Conservation (phyloP, 208 protist genomes). For the Crithidia sp. region DNA sequence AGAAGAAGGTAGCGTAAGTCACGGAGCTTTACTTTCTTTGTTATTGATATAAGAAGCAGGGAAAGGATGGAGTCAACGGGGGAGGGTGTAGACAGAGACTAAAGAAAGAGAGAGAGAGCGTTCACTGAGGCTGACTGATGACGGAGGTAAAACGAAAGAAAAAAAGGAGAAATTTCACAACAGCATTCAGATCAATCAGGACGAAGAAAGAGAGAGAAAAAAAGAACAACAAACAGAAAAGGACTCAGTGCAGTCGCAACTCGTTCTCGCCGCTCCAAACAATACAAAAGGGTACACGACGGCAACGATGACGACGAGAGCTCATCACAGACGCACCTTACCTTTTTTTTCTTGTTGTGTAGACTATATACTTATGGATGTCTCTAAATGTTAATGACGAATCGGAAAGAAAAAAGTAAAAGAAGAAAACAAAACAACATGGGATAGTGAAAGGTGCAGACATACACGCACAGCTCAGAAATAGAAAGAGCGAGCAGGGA, state of each 20-base stretch:
- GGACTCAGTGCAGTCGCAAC: too few relatives aligned
- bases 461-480: neutral
- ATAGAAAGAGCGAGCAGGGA: neutral
- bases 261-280: too few relatives aligned
- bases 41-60: too few relatives aligned
- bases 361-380: too few relatives aligned
- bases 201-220: neutral
- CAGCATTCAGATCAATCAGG: neutral
- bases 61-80: too few relatives aligned
- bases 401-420: neutral
- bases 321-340: too few relatives aligned
- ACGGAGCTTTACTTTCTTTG: too few relatives aligned
- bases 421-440: constrained; percentile 12
- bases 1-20: too few relatives aligned
- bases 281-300: too few relatives aligned
- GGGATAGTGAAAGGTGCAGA: neutral
- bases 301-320: too few relatives aligned
- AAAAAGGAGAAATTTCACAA: constrained; percentile 5
- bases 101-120: neutral
- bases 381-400: neutral
- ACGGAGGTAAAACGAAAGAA: neutral
- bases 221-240: constrained; percentile 10
- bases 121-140: neutral
- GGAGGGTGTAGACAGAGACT: too few relatives aligned
- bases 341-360: too few relatives aligned